phyloP scores from a whole-genome alignment of 169 alveolate species.

The Plasmodium chabaudi region DNA sequence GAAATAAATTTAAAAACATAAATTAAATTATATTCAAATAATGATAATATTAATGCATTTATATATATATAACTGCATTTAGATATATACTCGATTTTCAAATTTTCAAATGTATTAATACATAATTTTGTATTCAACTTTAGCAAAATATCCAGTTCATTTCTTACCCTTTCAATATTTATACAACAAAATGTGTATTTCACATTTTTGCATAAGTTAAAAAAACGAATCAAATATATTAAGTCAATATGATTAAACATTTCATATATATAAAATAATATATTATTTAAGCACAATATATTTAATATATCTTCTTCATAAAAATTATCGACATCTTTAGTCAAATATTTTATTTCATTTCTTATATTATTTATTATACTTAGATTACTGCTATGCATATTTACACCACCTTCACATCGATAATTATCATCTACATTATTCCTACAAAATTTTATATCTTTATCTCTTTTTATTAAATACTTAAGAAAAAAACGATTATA shows the following conservation, averaged over 20 bases:
- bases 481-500: constrained; percentile 26
- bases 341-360: constrained; percentile 44
- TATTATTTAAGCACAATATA: constrained; percentile 58
- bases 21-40: constrained; percentile 66
- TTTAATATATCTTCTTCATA: constrained; percentile 52
- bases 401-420: not conserved
- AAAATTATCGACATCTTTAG: constrained; percentile 41
- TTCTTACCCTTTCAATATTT: constrained; percentile 4
- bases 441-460: not conserved
- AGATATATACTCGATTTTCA: constrained; percentile 61
- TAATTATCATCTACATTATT: not conserved
- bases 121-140: constrained; percentile 41
- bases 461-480: constrained; percentile 33
- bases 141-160: constrained; percentile 18
- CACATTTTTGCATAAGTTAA: constrained; percentile 21
- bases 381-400: not conserved
- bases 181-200: constrained; percentile 14
- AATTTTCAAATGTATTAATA: constrained; percentile 63
- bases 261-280: constrained; percentile 66
- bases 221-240: constrained; percentile 66
- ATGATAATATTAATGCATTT: constrained; percentile 52
- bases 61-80: constrained; percentile 64
- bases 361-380: constrained; percentile 29
- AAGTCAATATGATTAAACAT: constrained; percentile 50
- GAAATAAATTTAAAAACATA: constrained; percentile 75